A percentile compares a stretch with the other conserved stretches of the same genome.
phyloP scores from a whole-genome alignment of 1,284 basidiomycete genomes.

The Fistulina hepatica region DNA sequence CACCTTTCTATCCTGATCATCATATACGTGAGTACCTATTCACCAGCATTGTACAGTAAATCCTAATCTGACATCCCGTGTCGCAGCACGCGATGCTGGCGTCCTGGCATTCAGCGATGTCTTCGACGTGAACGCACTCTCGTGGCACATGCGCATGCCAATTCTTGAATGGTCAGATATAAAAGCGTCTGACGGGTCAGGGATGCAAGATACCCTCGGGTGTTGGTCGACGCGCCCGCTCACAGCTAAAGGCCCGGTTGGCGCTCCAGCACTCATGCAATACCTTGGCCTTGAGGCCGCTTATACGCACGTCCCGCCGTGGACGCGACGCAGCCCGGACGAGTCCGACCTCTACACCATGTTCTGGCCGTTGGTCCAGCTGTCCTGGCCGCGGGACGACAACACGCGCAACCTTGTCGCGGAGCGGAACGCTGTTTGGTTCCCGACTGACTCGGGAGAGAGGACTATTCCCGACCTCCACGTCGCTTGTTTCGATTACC shows the following conservation, averaged over 20 bases:
- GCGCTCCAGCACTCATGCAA: conserved; percentile 34
- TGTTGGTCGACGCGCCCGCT: conserved; percentile 49
- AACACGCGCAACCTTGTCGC: conserved; percentile 22
- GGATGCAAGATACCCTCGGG: conserved; percentile 48
- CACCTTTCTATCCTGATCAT: conserved; percentile 56
- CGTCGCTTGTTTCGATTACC: conserved; percentile 41
- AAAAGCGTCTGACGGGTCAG: conserved; percentile 30
- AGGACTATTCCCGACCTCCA: conserved; percentile 40
- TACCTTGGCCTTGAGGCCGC: conserved; percentile 30
- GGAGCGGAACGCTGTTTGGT: conserved; percentile 18
- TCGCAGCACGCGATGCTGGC: conserved; percentile 35
- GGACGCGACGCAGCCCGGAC: conserved; percentile 27
- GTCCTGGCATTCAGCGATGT: conserved; percentile 38
- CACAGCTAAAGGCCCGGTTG: conserved; percentile 36
- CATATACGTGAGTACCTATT: too few relatives aligned
- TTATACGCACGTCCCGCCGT: conserved; percentile 36
- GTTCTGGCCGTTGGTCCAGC: conserved; percentile 35
- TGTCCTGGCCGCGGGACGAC: conserved; percentile 34
- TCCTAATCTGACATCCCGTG: too few relatives aligned
- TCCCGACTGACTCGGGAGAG: conserved; percentile 26
- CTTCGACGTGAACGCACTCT: conserved; percentile 38
- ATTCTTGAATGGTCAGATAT: conserved; percentile 47
- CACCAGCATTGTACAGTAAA: too few relatives aligned
- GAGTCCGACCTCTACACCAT: conserved; percentile 32
- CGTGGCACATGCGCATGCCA: conserved; percentile 29